Evolutionary conservation across 163 green algal species (phyloP).

Genomic region (Scenedesmus sp.): DNA sequence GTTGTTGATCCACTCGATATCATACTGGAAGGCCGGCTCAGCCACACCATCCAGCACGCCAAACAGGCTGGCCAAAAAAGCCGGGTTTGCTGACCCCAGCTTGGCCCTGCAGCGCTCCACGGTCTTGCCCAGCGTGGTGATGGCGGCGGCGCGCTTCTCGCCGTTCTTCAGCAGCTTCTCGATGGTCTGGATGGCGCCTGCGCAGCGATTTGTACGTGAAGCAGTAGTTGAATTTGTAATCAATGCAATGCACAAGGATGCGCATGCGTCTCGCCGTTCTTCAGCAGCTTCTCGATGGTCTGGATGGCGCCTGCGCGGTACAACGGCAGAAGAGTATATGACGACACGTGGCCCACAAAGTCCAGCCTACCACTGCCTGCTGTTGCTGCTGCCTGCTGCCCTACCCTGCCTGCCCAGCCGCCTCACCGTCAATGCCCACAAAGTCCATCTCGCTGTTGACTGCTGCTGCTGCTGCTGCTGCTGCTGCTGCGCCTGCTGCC

Average conservation of each 20-base stretch:
- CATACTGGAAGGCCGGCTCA: conserved; percentile 59
- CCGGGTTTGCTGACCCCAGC: background rate
- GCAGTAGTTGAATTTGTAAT: background rate
- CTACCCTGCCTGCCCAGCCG: no score
- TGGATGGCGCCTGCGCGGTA: conserved; percentile 69
- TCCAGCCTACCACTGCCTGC: no score
- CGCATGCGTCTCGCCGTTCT: conserved; percentile 69
- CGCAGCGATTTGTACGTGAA: background rate
- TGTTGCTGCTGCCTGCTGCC: no score
- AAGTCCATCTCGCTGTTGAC: conserved; percentile 66
- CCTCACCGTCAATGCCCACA: conserved; percentile 69
- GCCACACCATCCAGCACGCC: conserved; percentile 51
- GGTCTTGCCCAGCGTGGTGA: conserved; percentile 87
- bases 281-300: conserved; percentile 76
- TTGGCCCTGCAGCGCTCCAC: conserved; percentile 64
- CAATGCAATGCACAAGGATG: no score
- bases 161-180: conserved; percentile 70
- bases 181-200: conserved; percentile 81
- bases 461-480: conserved; percentile 68
- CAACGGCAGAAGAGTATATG: no score
- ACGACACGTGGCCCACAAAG: no score
- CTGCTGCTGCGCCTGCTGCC: background rate
- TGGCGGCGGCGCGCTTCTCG: conserved; percentile 71
- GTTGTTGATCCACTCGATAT: conserved; percentile 71
- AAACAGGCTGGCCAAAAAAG: background rate